Conservation (phyloP, 202 grass and related monocot genomes). For the Schoenoplectus triqueter region DNA sequence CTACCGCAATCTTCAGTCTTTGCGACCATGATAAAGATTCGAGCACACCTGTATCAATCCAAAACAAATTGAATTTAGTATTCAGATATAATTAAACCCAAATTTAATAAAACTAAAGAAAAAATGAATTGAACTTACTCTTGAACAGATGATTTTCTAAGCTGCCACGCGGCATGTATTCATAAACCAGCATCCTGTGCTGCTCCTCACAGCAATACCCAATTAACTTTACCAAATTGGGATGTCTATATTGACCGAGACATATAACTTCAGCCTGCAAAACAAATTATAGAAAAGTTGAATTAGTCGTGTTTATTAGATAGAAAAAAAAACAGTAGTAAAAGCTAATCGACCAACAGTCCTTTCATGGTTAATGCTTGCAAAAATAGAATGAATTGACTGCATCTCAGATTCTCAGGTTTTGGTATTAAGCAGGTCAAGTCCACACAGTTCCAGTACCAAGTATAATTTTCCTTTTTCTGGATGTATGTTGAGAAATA, state of each 20-base stretch:
- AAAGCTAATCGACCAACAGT: not conserved
- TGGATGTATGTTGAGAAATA: not conserved
- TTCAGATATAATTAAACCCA: constrained; percentile 29
- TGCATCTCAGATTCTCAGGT: not conserved
- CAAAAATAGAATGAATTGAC: not conserved
- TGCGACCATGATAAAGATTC: constrained; percentile 70
- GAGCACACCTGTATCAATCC: constrained; percentile 44
- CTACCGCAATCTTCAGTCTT: constrained; percentile 78
- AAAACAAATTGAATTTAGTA: constrained; percentile 21
- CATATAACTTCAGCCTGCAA: constrained; percentile 75
- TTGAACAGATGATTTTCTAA: constrained; percentile 89
- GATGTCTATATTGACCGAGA: constrained; percentile 79
- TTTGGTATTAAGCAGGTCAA: not conserved
- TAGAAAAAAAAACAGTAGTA: not conserved
- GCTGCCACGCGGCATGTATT: constrained; percentile 70
- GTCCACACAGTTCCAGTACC: not conserved
- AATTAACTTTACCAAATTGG: constrained; percentile 73
- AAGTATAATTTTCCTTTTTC: not conserved
- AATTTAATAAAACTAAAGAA: constrained; percentile 4
- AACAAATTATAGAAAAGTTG: not conserved
- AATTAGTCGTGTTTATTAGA: constrained; percentile 14
- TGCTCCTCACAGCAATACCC: constrained; percentile 82
- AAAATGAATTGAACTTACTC: constrained; percentile 47
- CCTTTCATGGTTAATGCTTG: not conserved
- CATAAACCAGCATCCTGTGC: constrained; percentile 83